Evolutionary conservation across 331 rosid genomes (phyloP), one percentile per base, ranked within the genome.

Genomic region (Pyracantha coccinea): DNA sequence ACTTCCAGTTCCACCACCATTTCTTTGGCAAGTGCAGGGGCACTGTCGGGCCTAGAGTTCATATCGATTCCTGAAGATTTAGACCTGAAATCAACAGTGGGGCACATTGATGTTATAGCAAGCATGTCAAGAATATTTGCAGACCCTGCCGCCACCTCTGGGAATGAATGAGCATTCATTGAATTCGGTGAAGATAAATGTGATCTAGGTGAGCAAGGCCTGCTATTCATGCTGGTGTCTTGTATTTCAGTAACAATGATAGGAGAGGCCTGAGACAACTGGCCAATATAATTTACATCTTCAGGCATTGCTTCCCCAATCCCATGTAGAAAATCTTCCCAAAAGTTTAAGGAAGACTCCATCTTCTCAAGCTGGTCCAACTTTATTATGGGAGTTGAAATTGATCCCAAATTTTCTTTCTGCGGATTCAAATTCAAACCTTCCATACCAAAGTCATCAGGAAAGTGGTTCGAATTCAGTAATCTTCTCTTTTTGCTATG

Each of bases 301-400:
- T 70, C 69, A 3, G 52, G 74, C 14, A 66, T 21, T 38, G 53
- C 50, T 31, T 72, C 64, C 4, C 66, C 72, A 10, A 76, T 60
- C 54, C 44, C 80, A 11, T 27, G 50, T 0, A 85, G 55, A 68
- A 83, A 68, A 52, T 73, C 75, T 67, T 80, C 87, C 72, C 83
- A 80, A 35, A 80, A 77, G 9, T 61, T 78, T 32, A 85, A 63
- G n/a, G 79, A 80, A 25, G 80, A 75, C 41, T 85, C 85, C 57
- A 85, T 71, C 83, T 64, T 81, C 84, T 79, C 82, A 66, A 85
- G n/a, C 55, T 57, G 69, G 57, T 75, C 85, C 17, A 74, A 61
- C 54, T 67, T 77, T 13, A 54, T 41, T 24, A 52, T 14, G 47
- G 71, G 66, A 70, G 80, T 41, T 41, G 85, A 70, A 20, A 61